Evolutionary conservation across 2,329 filamentous ascomycete genomes (phyloP).

Genomic region (Arthrinium phaeospermum): DNA sequence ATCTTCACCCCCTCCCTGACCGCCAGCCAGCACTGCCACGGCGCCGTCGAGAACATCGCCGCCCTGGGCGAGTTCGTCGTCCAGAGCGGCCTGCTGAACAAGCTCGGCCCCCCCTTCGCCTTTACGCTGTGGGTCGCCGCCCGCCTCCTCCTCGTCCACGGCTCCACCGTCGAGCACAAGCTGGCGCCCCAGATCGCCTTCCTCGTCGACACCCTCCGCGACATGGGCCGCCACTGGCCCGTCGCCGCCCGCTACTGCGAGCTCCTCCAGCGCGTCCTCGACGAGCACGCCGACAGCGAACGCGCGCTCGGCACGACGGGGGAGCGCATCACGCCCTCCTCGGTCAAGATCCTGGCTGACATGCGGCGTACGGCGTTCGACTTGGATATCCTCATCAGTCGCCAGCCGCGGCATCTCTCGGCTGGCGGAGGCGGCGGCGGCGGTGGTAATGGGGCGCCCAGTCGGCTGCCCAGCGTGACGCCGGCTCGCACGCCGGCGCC

Average conservation of each 20-base stretch:
- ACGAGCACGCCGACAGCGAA: constrained; percentile 83
- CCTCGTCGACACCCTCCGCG: constrained; percentile 80
- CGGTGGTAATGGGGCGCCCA: constrained; percentile 37
- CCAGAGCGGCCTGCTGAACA: constrained; percentile 74
- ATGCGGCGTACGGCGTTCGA: constrained; percentile 93
- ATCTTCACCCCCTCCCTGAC: constrained; percentile 90
- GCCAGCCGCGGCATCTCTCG: constrained; percentile 65
- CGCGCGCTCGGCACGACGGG: constrained; percentile 57
- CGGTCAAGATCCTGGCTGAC: constrained; percentile 85
- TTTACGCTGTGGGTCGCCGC: constrained; percentile 94
- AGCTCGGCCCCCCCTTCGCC: constrained; percentile 87
- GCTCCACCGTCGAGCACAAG: constrained; percentile 85
- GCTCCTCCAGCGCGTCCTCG: constrained; percentile 80
- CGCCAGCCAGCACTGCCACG: constrained; percentile 81
- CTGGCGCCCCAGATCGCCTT: constrained; percentile 80
- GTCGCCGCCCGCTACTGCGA: constrained; percentile 83
- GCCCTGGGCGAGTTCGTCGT: constrained; percentile 80
- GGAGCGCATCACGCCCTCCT: constrained; percentile 78
- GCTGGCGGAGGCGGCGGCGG: constrained; percentile 26
- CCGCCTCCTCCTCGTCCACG: constrained; percentile 84
- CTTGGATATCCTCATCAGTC: constrained; percentile 85
- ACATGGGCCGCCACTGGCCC: constrained; percentile 84
- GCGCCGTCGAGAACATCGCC: constrained; percentile 82
- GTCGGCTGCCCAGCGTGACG: constrained; percentile 58
- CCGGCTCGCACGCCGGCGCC: constrained; percentile 73